A percentile compares a stretch with the other conserved stretches of the same genome.
phyloP scores from a whole-genome alignment of 345 rosid species.

The Populus alba region DNA sequence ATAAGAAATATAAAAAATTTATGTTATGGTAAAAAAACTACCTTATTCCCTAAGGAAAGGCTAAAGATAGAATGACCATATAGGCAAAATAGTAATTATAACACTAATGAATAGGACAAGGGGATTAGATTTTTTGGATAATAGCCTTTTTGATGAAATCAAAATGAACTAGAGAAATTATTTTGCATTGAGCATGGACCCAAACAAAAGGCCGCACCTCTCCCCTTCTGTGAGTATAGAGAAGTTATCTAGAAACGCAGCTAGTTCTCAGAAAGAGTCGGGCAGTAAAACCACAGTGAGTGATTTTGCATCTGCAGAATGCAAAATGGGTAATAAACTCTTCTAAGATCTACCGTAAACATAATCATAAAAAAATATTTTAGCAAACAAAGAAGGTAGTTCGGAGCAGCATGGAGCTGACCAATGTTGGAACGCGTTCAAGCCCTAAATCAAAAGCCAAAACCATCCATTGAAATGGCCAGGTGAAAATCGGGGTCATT shows the following conservation, averaged over 20 bases:
- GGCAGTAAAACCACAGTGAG: too few relatives aligned
- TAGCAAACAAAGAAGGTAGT: neutral
- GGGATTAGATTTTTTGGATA: too few relatives aligned
- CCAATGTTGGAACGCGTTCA: neutral
- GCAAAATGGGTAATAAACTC: neutral
- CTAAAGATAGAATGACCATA: too few relatives aligned
- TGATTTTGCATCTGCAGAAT: neutral
- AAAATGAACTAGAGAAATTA: neutral
- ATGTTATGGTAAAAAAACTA: too few relatives aligned
- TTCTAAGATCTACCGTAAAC: neutral
- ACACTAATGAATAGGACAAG: too few relatives aligned
- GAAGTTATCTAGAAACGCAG: neutral
- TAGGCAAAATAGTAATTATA: too few relatives aligned
- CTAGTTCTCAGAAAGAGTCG: neutral
- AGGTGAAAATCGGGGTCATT: neutral
- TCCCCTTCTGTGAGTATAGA: neutral
- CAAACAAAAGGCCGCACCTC: neutral
- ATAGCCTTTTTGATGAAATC: neutral
- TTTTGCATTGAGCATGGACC: neutral
- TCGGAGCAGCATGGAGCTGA: too few relatives aligned
- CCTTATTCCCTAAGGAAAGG: too few relatives aligned
- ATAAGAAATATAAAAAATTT: too few relatives aligned
- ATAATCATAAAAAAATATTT: neutral
- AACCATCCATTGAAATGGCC: neutral
- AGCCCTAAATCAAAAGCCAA: neutral